Percentiles rank a stretch among this genome's conserved stretches.
phyloP scores from a whole-genome alignment of 2,329 filamentous ascomycete species.

The Talaromyces sp. region DNA sequence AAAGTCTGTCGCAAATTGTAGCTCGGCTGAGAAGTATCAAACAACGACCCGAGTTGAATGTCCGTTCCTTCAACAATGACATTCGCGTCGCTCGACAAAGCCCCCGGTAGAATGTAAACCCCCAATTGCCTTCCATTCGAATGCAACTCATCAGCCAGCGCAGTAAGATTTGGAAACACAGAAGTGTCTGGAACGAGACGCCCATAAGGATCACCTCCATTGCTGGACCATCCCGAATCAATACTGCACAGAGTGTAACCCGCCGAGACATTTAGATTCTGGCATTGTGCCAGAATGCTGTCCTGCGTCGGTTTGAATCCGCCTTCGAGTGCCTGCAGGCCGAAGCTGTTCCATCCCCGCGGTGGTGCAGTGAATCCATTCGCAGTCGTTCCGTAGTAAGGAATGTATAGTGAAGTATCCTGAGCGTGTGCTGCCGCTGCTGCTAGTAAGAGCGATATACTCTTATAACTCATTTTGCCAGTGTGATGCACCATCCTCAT shows the following conservation, averaged over 20 bases:
- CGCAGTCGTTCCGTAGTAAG: neutral
- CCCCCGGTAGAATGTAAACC: conserved; percentile 23
- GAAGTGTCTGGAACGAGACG: conserved; percentile 14
- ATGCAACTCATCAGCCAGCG: conserved; percentile 20
- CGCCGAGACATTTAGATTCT: neutral
- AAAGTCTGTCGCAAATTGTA: conserved; percentile 16
- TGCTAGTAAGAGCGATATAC: neutral
- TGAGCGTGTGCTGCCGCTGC: neutral
- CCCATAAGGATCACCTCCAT: conserved; percentile 20
- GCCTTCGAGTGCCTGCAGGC: neutral
- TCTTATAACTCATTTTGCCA: neutral
- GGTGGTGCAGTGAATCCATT: conserved; percentile 4
- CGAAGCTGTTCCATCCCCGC: conserved; percentile 5
- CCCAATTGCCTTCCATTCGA: conserved; percentile 19
- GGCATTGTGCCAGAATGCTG: neutral
- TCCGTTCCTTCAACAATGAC: conserved; percentile 22
- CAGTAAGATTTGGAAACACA: conserved; percentile 18
- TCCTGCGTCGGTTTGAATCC: neutral
- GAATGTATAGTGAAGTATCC: neutral
- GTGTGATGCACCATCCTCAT: neutral
- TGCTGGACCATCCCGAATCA: conserved; percentile 23
- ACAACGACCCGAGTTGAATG: conserved; percentile 17
- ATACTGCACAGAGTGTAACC: conserved; percentile 23
- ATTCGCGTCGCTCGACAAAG: conserved; percentile 16
- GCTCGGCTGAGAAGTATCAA: conserved; percentile 4